phyloP scores from a whole-genome alignment of 2,329 filamentous ascomycete genomes.

The Ophiostoma sp. region DNA sequence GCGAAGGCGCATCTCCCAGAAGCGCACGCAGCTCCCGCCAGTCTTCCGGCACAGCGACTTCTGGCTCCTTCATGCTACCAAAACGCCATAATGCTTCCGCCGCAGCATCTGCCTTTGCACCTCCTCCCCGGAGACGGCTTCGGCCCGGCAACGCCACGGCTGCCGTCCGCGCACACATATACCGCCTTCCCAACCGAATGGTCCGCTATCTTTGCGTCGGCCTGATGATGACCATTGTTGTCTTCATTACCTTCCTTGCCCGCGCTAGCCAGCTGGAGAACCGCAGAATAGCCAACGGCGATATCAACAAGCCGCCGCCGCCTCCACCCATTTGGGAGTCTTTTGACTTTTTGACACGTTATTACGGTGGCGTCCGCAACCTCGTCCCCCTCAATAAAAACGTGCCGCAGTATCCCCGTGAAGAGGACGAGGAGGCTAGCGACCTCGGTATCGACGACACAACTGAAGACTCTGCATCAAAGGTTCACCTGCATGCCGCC shows the following conservation, averaged over 20 bases:
- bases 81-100: constrained; percentile 35
- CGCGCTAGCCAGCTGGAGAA: constrained; percentile 69
- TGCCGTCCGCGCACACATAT: constrained; percentile 40
- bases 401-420: constrained; percentile 71
- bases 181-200: constrained; percentile 65
- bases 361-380: constrained; percentile 79
- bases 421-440: constrained; percentile 52
- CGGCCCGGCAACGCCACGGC: constrained; percentile 13
- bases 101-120: constrained; percentile 16
- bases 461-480: constrained; percentile 21
- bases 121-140: constrained; percentile 25
- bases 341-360: constrained; percentile 79
- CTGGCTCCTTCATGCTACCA: constrained; percentile 42
- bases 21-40: constrained; percentile 48
- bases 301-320: constrained; percentile 53
- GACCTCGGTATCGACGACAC: constrained; percentile 27
- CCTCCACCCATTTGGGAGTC: constrained; percentile 73
- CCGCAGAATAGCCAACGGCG: constrained; percentile 51
- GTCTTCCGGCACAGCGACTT: constrained; percentile 42
- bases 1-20: constrained; percentile 38
- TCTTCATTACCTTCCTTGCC: constrained; percentile 72
- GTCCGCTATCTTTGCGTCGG: constrained; percentile 72
- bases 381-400: constrained; percentile 63
- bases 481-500: constrained; percentile 29
- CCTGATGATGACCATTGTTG: constrained; percentile 60